phyloP scores from a whole-genome alignment of 345 rosid genomes.

The Populus davidiana region DNA sequence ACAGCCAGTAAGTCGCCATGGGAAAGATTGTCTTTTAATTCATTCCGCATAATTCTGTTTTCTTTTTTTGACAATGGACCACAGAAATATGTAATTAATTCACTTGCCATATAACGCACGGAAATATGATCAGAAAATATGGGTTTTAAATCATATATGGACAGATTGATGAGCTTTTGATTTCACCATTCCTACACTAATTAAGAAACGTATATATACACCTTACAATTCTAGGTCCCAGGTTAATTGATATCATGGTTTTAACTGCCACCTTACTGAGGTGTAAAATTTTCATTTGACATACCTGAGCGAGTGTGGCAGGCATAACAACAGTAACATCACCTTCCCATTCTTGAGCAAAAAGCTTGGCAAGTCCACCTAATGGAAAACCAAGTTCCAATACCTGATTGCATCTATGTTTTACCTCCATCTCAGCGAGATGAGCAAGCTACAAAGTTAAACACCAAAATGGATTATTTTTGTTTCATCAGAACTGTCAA shows the following conservation, averaged over 20 bases:
- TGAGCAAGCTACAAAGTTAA: conserved; percentile 62
- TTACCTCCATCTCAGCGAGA: conserved; percentile 93
- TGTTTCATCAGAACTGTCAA: background rate
- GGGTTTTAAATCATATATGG: background rate
- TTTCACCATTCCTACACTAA: background rate
- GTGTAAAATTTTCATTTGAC: conserved; percentile 4
- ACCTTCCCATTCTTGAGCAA: conserved; percentile 99
- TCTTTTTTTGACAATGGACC: background rate
- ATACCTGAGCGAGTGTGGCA: conserved; percentile 91
- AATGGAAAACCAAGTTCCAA: conserved; percentile 90
- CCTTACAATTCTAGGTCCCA: background rate
- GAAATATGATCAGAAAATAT: background rate
- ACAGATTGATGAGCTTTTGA: background rate
- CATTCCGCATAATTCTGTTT: background rate
- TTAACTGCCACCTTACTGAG: background rate
- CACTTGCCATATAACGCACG: background rate
- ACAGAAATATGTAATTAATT: background rate
- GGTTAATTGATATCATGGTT: background rate
- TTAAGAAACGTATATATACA: background rate
- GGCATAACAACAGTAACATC: conserved; percentile 98
- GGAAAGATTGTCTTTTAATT: background rate
- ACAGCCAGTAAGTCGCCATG: background rate
- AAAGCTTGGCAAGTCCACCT: conserved; percentile 87
- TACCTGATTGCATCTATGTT: conserved; percentile 87
- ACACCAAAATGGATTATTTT: background rate